A percentile compares a stretch with the other conserved stretches of the same genome.
Conservation (phyloP, 192 early-diverging fungal species). For the Backusella parvicylindrica region DNA sequence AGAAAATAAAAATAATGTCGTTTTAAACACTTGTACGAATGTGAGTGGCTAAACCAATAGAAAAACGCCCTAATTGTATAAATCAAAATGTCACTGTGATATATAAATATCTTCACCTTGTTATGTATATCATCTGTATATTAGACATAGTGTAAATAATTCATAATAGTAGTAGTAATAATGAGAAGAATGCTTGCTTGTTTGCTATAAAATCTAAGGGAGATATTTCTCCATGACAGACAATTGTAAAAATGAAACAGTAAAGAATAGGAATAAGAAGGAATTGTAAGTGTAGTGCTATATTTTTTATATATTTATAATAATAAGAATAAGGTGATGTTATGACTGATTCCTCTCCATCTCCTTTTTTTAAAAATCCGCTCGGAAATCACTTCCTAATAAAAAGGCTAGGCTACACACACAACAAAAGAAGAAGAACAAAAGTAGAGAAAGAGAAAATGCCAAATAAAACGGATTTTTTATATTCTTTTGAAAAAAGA, state of each 20-base stretch:
- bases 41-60: background rate
- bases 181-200: no score
- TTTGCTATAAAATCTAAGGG: background rate
- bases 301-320: background rate
- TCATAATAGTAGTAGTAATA: background rate
- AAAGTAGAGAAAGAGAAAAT: background rate
- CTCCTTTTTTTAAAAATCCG: conserved; percentile 2
- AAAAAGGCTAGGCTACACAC: background rate
- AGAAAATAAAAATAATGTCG: background rate
- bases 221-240: background rate
- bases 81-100: background rate
- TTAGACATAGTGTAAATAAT: background rate
- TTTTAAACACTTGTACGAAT: background rate
- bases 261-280: background rate
- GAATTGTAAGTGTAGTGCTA: background rate
- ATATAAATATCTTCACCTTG: background rate
- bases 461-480: background rate
- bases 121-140: no score
- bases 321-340: background rate
- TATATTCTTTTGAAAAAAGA: background rate
- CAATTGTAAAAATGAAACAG: background rate
- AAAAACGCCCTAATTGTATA: background rate
- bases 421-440: background rate
- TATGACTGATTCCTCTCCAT: background rate
- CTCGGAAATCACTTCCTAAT: background rate